Base-by-base conservation (phyloP, 1,284 basidiomycete genomes). In the Ganoderma multipileum region DNA sequence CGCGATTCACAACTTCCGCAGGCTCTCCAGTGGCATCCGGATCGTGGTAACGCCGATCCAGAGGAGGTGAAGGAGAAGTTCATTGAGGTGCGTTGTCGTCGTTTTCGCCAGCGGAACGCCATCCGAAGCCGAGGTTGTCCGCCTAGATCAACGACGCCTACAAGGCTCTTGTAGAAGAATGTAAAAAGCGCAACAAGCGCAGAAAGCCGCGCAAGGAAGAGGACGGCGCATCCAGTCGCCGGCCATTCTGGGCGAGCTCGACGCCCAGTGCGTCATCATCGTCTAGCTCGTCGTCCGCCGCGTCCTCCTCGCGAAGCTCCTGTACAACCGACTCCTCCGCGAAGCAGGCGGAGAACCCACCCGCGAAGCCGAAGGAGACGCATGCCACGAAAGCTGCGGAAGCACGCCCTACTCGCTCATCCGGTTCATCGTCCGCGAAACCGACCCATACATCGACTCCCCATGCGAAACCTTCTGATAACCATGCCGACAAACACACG, bases 1-100 rank as follows among this genome's bases (percentile, higher is more conserved):
- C 60, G 33, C 26, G 23, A 55, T 54, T 66, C 16, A 71, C 23
- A 36, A 28, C 16, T 64, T 62, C 61, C 14, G 70, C 74, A 95
- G 90, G 95, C 95, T 54, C 82, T 97, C 77, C 95, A 94, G 85
- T 94, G 92, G 90, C 96, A 97, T 81, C 95, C 95, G 50, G 96
- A 98, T 81, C 89, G 93, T 68, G 92, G 93, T 81, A 81, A 84
- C 63, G 83, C 83, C 68, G 78, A 83, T 66, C 79, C 78, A 59
- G 92, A 91, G 69, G 84, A 83, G 18, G 88, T 91, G 14, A 84
- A 88, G 68, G 87, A 88, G 75, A 92, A 92, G 81, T 94, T 94
- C 80, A 91, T 93, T 78, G 91, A 94, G 80, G 87, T 89, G 76
- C 79, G 77, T 74, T 68, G 26, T 62, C 71, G 41, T 54, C 39